phyloP scores from a whole-genome alignment of 139 green algal species.

The Picocystis salinarum region DNA sequence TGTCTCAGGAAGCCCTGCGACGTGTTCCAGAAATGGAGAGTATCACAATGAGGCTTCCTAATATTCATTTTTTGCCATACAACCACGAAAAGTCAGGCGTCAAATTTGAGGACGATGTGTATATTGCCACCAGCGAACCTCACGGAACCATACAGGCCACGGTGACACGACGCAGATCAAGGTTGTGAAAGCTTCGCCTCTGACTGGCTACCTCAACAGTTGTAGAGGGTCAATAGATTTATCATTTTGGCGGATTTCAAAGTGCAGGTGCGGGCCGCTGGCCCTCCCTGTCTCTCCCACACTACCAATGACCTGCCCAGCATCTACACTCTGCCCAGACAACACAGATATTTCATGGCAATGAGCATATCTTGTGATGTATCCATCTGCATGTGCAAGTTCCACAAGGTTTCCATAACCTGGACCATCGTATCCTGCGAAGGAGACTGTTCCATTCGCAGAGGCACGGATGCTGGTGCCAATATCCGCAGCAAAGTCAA shows the following conservation, averaged over 20 bases:
- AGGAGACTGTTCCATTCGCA: not conserved
- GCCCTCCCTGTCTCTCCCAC: too few species aligned
- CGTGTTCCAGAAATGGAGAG: conserved; percentile 36
- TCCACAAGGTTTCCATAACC: not conserved
- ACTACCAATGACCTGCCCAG: too few species aligned
- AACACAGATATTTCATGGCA: too few species aligned
- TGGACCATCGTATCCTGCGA: not conserved
- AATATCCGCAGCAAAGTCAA: not conserved
- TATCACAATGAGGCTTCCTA: conserved; percentile 82
- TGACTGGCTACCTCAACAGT: too few species aligned
- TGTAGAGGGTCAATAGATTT: too few species aligned
- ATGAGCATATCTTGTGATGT: too few species aligned
- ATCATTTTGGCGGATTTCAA: too few species aligned
- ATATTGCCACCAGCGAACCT: conserved; percentile 75
- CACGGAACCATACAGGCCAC: conserved; percentile 74
- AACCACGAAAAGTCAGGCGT: conserved; percentile 2
- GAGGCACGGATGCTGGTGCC: not conserved
- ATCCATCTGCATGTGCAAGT: too few species aligned
- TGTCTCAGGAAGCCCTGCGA: conserved; percentile 40
- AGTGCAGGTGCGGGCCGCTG: too few species aligned
- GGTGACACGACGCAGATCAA: too few species aligned
- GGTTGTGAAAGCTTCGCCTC: too few species aligned
- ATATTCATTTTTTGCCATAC: conserved; percentile 89
- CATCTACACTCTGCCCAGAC: too few species aligned
- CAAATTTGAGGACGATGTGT: conserved; percentile 84